Conservation (phyloP, 2,329 filamentous ascomycete species). For the Xylaria sp. region DNA sequence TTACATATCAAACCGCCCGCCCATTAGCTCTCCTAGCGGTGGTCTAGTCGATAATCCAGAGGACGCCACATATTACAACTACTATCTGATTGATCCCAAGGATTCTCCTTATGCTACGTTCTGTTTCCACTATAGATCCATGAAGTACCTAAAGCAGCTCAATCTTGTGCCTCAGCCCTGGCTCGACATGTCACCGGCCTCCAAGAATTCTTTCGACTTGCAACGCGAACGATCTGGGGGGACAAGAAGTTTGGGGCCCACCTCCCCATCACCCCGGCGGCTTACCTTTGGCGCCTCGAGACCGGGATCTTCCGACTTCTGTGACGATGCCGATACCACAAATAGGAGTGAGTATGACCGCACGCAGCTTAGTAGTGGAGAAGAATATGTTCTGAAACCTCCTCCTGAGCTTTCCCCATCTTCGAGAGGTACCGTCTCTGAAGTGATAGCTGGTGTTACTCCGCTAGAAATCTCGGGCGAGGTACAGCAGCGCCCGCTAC, state of each 20-base stretch:
- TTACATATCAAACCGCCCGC: constrained; percentile 7
- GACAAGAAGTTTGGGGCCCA: background rate
- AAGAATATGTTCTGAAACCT: constrained; percentile 38
- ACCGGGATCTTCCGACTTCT: constrained; percentile 33
- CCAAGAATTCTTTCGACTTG: constrained; percentile 7
- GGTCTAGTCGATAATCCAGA: constrained; percentile 64
- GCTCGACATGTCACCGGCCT: constrained; percentile 22
- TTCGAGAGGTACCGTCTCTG: background rate
- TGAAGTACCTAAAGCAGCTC: constrained; percentile 59
- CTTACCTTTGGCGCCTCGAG: constrained; percentile 39
- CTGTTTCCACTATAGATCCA: constrained; percentile 67
- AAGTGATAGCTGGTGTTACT: constrained; percentile 15
- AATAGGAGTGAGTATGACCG: constrained; percentile 23
- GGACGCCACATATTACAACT: constrained; percentile 64
- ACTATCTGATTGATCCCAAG: constrained; percentile 61
- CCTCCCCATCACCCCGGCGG: constrained; percentile 22
- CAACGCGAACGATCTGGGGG: constrained; percentile 3
- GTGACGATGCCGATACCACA: constrained; percentile 14
- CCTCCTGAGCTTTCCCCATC: constrained; percentile 34
- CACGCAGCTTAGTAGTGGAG: background rate
- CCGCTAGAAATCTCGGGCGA: constrained; percentile 23
- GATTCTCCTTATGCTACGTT: constrained; percentile 65
- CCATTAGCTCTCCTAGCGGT: constrained; percentile 60
- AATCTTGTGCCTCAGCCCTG: constrained; percentile 57
- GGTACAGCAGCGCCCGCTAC: constrained; percentile 45